Conservation (phyloP, 1,284 basidiomycete species). For the Ustilago crameri region DNA sequence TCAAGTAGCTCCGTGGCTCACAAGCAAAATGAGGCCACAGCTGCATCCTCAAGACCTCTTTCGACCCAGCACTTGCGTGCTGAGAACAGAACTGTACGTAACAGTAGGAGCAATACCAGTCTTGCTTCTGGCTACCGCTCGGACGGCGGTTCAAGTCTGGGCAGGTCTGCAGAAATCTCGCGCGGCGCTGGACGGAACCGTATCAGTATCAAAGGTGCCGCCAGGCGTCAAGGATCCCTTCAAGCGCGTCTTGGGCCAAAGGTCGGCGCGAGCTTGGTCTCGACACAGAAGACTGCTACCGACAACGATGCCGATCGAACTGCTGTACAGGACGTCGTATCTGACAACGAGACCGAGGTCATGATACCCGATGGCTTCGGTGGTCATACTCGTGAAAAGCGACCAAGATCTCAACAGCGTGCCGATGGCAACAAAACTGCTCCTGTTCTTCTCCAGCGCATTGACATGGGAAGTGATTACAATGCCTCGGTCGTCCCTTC, state of each 20-base stretch:
- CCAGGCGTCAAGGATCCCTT: conserved; percentile 20
- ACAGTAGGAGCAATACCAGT: conserved; percentile 40
- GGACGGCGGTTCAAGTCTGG: conserved; percentile 46
- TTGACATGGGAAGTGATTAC: conserved; percentile 16
- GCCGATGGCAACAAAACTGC: conserved; percentile 1
- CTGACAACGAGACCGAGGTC: conserved; percentile 41
- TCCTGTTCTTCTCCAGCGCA: conserved; percentile 14
- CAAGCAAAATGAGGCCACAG: conserved; percentile 18
- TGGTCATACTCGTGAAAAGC: conserved; percentile 39
- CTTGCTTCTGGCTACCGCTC: conserved; percentile 36
- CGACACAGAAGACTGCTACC: not conserved
- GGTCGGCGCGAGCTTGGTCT: not conserved
- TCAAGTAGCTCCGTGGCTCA: conserved; percentile 16
- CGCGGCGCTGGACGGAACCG: conserved; percentile 33
- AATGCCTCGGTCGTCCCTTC: not conserved
- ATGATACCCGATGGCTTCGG: conserved; percentile 58
- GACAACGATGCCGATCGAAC: not conserved
- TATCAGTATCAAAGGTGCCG: conserved; percentile 23
- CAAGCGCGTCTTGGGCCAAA: conserved; percentile 30
- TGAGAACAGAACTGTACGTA: conserved; percentile 10
- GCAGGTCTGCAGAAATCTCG: conserved; percentile 50
- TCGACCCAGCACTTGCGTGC: conserved; percentile 12
- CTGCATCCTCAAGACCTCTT: not conserved
- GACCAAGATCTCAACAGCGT: conserved; percentile 11
- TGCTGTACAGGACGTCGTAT: conserved; percentile 1